Conservation (phyloP, 2,329 filamentous ascomycete genomes). For the Harringtonia aguacate region DNA sequence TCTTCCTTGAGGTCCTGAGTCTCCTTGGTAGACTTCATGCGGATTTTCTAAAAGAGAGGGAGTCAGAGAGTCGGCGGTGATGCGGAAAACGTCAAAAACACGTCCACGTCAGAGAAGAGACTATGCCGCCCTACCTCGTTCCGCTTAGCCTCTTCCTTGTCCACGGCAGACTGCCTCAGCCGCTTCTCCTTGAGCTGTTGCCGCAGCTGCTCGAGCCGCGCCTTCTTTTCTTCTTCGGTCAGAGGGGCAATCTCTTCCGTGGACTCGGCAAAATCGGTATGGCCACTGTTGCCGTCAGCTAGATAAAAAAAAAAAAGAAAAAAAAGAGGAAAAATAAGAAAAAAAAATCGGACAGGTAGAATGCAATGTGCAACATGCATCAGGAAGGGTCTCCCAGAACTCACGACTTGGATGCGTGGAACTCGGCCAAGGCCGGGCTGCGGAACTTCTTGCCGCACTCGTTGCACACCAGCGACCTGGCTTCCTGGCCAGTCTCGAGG, state of each 20-base stretch:
- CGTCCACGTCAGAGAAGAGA: too few species aligned
- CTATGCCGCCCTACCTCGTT: too few species aligned
- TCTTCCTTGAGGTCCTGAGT: slow-evolving; percentile 85
- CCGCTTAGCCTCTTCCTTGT: slow-evolving; percentile 71
- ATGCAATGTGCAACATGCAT: too few species aligned
- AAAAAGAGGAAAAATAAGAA: neutral
- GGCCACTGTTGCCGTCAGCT: slow-evolving; percentile 42
- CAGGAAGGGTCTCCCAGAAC: slow-evolving; percentile 20
- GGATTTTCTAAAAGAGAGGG: slow-evolving; percentile 47
- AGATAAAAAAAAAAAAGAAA: neutral
- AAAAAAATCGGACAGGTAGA: too few species aligned
- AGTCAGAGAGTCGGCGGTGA: too few species aligned
- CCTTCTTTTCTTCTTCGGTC: slow-evolving; percentile 83
- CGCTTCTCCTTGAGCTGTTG: slow-evolving; percentile 63
- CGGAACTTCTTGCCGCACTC: slow-evolving; percentile 90
- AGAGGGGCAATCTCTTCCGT: slow-evolving; percentile 85
- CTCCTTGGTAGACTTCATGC: slow-evolving; percentile 82
- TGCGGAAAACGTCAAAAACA: too few species aligned
- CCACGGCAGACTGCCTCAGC: slow-evolving; percentile 54
- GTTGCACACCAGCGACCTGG: slow-evolving; percentile 81
- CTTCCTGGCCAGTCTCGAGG: slow-evolving; percentile 59
- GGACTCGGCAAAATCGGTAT: slow-evolving; percentile 86
- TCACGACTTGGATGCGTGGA: slow-evolving; percentile 79
- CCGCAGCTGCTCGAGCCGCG: slow-evolving; percentile 65
- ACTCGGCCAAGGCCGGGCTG: slow-evolving; percentile 70